Percentiles rank a stretch among this genome's conserved stretches.
Evolutionary conservation across 2,329 filamentous ascomycete species (phyloP).

Genomic region (Colletotrichum brevisporum): DNA sequence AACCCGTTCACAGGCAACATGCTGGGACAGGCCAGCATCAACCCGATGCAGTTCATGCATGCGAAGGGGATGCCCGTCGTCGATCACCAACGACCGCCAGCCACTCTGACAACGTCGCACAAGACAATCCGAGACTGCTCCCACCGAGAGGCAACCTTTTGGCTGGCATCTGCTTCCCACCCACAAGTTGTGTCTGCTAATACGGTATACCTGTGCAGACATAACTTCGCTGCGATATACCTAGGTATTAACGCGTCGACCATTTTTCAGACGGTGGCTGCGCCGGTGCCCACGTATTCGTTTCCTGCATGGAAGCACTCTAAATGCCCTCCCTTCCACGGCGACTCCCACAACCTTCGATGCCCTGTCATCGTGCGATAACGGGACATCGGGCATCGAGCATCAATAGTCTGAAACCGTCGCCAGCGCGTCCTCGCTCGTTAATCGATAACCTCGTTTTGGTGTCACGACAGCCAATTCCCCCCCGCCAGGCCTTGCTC

Average conservation of each 20-base stretch:
- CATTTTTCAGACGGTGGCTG: slow-evolving; percentile 22
- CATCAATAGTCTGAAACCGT: too few relatives aligned
- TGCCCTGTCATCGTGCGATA: too few relatives aligned
- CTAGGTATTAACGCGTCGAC: slow-evolving; percentile 10
- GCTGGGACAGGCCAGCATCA: slow-evolving; percentile 24
- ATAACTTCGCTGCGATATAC: too few relatives aligned
- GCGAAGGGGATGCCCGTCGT: slow-evolving; percentile 39
- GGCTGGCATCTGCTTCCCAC: not conserved
- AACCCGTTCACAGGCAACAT: slow-evolving; percentile 22
- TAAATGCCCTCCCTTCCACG: not conserved
- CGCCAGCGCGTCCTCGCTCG: too few relatives aligned
- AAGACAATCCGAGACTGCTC: slow-evolving; percentile 31
- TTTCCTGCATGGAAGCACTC: slow-evolving; percentile 32
- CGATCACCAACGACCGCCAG: slow-evolving; percentile 28
- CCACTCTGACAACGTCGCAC: slow-evolving; percentile 34
- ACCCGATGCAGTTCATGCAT: slow-evolving; percentile 36
- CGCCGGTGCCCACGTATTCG: slow-evolving; percentile 4
- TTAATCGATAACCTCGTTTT: slow-evolving; percentile 8
- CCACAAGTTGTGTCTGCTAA: not conserved
- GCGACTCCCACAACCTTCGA: not conserved
- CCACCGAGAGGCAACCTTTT: not conserved
- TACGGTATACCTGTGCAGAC: too few relatives aligned
- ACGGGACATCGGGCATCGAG: too few relatives aligned
- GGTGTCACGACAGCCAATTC: slow-evolving; percentile 19
- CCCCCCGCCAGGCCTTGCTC: slow-evolving; percentile 25